Base-by-base conservation (phyloP, 768 basidiomycete genomes). In the Suillus hirtellus region DNA sequence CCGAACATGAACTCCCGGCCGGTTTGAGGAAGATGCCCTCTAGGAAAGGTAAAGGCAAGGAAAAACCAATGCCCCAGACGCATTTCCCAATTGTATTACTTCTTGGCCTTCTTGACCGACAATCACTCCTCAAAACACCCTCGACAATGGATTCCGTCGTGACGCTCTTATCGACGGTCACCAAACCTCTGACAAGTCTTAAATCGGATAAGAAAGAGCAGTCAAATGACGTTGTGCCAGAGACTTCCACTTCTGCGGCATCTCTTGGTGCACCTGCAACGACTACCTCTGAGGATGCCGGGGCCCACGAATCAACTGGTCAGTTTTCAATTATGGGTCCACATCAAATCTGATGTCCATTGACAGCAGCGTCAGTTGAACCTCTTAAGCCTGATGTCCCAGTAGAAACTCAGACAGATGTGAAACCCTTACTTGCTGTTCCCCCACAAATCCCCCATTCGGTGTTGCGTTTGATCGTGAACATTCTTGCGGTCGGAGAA, bases 401-500 rank as follows among this genome's bases (percentile, higher is more conserved):
- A 0, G 63, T 61, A 2, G 72, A 72, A 52, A 34, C 19, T 1
- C 71, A 69, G 35, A 53, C 68, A 5, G 77, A 79, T 59, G 79
- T 80, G 63, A 81, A 80, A 62, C 72, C 79, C n/a, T 73, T 92
- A 15, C 78, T 93, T 15, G 81, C 88, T 12, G 85, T 83, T 60
- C 88, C 92, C 19, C 97, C 97, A 14, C 88, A 89, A 66, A 89
- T 99, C 63, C 94, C 96, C 8, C 86, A 91, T 59, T 74, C 86
- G 4, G 88, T 92, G n/a, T 82, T 99, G 31, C 89, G 92, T 43
- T 85, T 95, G 43, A 94, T 99, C 64, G 95, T 97, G 73, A 99
- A 99, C 75, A 95, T 99, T 68, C 81, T 99, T 66, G 98, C 97
- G n/a, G 84, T 90, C 21, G 97, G 97, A 50, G 97, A 99, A 79